These are phyloP conservation scores for Fusarium sp. DNA, from an alignment of 2,329 filamentous ascomycete genomes.

Conservation along the genomic window DNA sequence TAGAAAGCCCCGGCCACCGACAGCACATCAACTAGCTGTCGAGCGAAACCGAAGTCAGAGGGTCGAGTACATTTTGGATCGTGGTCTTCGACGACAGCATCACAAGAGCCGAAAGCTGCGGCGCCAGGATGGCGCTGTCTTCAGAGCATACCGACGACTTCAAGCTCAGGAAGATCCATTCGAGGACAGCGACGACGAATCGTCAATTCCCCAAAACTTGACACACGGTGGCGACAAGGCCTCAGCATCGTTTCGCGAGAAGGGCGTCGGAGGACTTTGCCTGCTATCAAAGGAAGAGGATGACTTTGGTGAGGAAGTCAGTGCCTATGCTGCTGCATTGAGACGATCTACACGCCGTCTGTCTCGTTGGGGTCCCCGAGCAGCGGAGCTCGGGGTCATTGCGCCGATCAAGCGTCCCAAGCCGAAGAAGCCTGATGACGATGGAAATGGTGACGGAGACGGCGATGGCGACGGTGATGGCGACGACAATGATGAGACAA, in stretches of 20 bases:
- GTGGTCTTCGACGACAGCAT: conserved; percentile 78
- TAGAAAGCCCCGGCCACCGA: conserved; percentile 80
- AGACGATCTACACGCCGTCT: conserved; percentile 76
- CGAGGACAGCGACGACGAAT: conserved; percentile 76
- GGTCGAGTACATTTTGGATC: conserved; percentile 86
- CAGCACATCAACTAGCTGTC: conserved; percentile 86
- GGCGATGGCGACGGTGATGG: conserved; percentile 50
- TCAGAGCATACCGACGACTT: conserved; percentile 77
- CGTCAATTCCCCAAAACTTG: conserved; percentile 55
- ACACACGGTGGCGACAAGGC: conserved; percentile 50
- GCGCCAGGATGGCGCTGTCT: conserved; percentile 76
- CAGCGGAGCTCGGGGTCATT: conserved; percentile 64
- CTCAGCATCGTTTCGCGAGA: conserved; percentile 65
- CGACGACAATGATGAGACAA: conserved; percentile 42
- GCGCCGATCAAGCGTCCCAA: conserved; percentile 61
- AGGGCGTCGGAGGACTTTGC: conserved; percentile 75
- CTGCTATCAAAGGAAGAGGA: conserved; percentile 75
- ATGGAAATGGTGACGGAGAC: conserved; percentile 48
- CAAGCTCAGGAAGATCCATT: conserved; percentile 70
- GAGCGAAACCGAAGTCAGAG: conserved; percentile 84
- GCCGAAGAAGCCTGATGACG: conserved; percentile 47
- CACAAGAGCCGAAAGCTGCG: conserved; percentile 74
- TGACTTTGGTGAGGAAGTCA: conserved; percentile 84
- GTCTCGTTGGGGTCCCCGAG: conserved; percentile 75
- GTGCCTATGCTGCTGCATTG: conserved; percentile 76